Percentiles rank a stretch among this genome's conserved stretches.
These are phyloP conservation scores for Talaromyces rugulosus DNA, from an alignment of 2,329 filamentous ascomycete genomes.

Conservation along the genomic window DNA sequence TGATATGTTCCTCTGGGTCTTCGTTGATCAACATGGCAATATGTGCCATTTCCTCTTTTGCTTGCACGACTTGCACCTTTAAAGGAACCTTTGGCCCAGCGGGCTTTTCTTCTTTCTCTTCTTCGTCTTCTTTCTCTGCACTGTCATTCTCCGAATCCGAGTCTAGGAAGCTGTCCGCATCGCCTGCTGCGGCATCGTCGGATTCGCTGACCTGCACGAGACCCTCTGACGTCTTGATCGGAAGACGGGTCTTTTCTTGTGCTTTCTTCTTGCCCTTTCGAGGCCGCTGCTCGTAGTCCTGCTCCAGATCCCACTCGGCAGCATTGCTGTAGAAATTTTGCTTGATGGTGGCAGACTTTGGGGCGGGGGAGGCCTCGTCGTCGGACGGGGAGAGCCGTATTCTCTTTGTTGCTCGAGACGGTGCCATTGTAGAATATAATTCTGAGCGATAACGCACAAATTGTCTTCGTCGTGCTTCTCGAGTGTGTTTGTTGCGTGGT, in stretches of 20 bases:
- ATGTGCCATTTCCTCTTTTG: constrained; percentile 88
- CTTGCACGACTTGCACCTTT: constrained; percentile 74
- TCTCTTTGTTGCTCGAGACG: constrained; percentile 45
- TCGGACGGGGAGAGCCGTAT: constrained; percentile 47
- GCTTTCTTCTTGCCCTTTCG: constrained; percentile 71
- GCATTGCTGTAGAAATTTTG: constrained; percentile 67
- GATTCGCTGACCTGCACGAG: constrained; percentile 54
- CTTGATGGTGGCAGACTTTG: constrained; percentile 23
- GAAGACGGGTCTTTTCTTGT: constrained; percentile 70
- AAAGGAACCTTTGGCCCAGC: constrained; percentile 63
- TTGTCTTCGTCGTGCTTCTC: background rate
- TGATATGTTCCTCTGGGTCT: constrained; percentile 84
- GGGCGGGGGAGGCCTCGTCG: constrained; percentile 28
- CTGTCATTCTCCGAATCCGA: constrained; percentile 39
- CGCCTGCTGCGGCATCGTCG: constrained; percentile 44
- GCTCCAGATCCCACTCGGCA: constrained; percentile 83
- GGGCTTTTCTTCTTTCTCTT: constrained; percentile 43
- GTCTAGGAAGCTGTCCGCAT: constrained; percentile 61
- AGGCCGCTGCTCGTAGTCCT: constrained; percentile 79
- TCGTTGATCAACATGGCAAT: constrained; percentile 80
- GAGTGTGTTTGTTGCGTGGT: background rate
- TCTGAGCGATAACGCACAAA: background rate
- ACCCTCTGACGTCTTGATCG: constrained; percentile 82
- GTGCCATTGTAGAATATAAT: constrained; percentile 39
- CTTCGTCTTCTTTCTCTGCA: constrained; percentile 44